Evolutionary conservation across 306 rosid species (phyloP), one percentile per base, ranked within the genome.

Genomic region (Cajanus cajan): DNA sequence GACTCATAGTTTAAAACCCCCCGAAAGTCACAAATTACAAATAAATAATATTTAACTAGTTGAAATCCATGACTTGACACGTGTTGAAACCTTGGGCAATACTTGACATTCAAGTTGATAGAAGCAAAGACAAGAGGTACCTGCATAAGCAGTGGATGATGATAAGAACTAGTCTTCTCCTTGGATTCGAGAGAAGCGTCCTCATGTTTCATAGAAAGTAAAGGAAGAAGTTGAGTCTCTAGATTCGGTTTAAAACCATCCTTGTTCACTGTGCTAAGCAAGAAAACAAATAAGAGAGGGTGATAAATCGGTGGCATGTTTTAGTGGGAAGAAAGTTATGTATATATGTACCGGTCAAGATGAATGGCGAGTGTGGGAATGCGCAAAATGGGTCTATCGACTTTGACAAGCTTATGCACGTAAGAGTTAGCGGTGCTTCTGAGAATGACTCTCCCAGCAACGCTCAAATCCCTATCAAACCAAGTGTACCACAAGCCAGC

Each of bases 301-400:
- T 22, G 47, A 80, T 16, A 63, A 28, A 28, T 28, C 3, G 31
- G 31, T 28, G 1, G 66, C 80, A 78, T 69, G 72, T 25, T 61
- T 57, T 61, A 11, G 37, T 47, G 33, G 61, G 52, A 66, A n/a
- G n/a, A n/a, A n/a, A n/a, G n/a, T n/a, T 18, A 52, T 6, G 0
- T 3, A 4, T 28, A 4, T 12, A 52, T 34, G 40, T 48, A 94
- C 97, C 94, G 89, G 85, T 91, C 95, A 84, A 94, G 98, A 86
- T 94, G 98, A 90, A 94, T 94, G 87, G 98, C 98, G 28, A 94
- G 90, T 37, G 97, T 94, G 21, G 98, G 97, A 67, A 94, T 86
- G 28, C 98, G 97, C 77, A 94, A 61, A 55, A 94, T 85, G 40
- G 98, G 97, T 79, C 87, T 92, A 72, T 82, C 84, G 43, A 94